These are phyloP conservation scores for Fulvia fulva DNA, from an alignment of 2,329 filamentous ascomycete species.

Conservation along the genomic window DNA sequence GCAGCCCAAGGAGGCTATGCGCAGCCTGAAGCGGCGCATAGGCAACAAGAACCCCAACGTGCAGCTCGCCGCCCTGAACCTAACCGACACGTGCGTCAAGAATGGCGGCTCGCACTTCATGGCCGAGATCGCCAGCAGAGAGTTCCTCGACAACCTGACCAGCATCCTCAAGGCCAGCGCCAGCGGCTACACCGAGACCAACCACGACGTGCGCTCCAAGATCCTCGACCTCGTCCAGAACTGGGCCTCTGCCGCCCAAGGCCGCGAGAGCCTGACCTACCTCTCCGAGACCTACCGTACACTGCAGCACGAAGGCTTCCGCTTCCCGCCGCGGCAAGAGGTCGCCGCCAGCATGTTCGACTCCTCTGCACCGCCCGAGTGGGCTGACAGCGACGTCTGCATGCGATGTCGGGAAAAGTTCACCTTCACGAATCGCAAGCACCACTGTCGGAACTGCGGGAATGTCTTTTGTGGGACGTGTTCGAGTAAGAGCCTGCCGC, in stretches of 20 bases:
- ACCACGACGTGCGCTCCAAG: conserved; percentile 80
- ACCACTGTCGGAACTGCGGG: conserved; percentile 96
- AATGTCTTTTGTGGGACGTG: conserved; percentile 97
- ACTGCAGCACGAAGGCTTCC: conserved; percentile 78
- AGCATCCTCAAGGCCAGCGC: conserved; percentile 82
- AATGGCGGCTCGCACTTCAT: conserved; percentile 96
- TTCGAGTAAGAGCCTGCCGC: conserved; percentile 78
- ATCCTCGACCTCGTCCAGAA: conserved; percentile 90
- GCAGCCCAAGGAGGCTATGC: conserved; percentile 96
- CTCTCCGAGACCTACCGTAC: conserved; percentile 82
- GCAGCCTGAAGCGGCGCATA: conserved; percentile 87
- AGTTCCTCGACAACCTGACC: conserved; percentile 96
- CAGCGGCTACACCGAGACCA: conserved; percentile 68
- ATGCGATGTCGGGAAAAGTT: conserved; percentile 96
- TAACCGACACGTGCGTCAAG: conserved; percentile 97
- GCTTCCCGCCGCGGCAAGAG: conserved; percentile 80
- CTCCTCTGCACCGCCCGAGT: conserved; percentile 95
- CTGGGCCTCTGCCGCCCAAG: conserved; percentile 87
- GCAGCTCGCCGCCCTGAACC: conserved; percentile 88
- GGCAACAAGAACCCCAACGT: conserved; percentile 97
- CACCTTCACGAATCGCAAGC: conserved; percentile 96
- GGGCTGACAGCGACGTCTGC: conserved; percentile 96
- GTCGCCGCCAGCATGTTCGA: conserved; percentile 98
- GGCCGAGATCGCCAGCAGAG: conserved; percentile 87
- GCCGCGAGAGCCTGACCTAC: conserved; percentile 76